A percentile compares a stretch with the other conserved stretches of the same genome.
phyloP scores from a whole-genome alignment of 495 filamentous ascomycete species.

The Poronia punctata region DNA sequence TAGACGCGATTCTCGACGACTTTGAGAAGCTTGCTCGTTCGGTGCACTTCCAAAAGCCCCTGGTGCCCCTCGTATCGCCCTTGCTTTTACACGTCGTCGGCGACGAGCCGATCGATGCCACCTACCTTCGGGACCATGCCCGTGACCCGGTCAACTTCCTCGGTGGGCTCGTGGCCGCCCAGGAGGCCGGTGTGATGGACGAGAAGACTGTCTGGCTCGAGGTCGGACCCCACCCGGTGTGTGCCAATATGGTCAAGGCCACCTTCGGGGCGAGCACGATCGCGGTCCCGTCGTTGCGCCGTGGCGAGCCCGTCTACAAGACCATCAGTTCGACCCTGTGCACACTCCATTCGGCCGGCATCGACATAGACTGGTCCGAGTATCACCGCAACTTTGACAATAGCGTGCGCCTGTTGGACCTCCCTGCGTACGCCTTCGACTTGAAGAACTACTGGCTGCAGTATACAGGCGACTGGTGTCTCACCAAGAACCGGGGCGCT shows the following conservation, averaged over 20 bases:
- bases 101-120: conserved; percentile 44
- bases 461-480: conserved; percentile 60
- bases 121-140: conserved; percentile 61
- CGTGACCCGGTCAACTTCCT: conserved; percentile 71
- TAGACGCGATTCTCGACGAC: conserved; percentile 65
- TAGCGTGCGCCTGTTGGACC: conserved; percentile 53
- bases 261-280: conserved; percentile 51
- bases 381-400: conserved; percentile 65
- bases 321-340: conserved; percentile 53
- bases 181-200: conserved; percentile 40
- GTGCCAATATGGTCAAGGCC: conserved; percentile 61
- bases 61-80: conserved; percentile 67
- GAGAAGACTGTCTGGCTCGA: conserved; percentile 58
- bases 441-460: conserved; percentile 79
- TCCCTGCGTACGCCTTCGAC: conserved; percentile 74
- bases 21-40: conserved; percentile 54
- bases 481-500: conserved; percentile 64
- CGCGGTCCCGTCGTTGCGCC: conserved; percentile 50
- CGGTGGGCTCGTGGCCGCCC: conserved; percentile 51
- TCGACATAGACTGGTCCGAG: conserved; percentile 70
- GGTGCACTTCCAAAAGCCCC: conserved; percentile 53
- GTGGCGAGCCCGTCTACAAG: conserved; percentile 55
- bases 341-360: conserved; percentile 55
- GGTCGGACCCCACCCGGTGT: conserved; percentile 64
- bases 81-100: conserved; percentile 57